A percentile compares a stretch with the other conserved stretches of the same genome.
Evolutionary conservation across 768 basidiomycete genomes (phyloP).

Genomic region (Suillus weaverae): DNA sequence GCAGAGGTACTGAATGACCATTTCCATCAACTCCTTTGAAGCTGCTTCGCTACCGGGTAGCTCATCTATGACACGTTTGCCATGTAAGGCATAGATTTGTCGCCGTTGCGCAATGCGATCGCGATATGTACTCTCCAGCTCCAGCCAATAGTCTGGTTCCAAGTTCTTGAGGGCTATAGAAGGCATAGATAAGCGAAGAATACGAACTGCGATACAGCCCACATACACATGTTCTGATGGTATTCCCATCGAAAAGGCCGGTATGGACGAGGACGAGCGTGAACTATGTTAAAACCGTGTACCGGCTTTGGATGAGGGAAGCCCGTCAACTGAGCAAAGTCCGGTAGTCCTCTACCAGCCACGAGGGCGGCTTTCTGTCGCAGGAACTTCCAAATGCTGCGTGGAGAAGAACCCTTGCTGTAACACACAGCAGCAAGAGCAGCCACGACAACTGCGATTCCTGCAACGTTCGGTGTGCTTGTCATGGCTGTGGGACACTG

Average conservation of each 20-base stretch:
- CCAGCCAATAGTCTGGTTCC: constrained; percentile 58
- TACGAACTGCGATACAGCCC: not conserved
- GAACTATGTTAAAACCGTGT: constrained; percentile 42
- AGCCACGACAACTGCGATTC: constrained; percentile 7
- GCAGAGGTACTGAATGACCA: constrained; percentile 57
- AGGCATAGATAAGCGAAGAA: not conserved
- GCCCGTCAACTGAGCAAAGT: constrained; percentile 46
- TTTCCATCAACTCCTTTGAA: constrained; percentile 53
- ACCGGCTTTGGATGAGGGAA: constrained; percentile 45
- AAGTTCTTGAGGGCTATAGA: constrained; percentile 43
- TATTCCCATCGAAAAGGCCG: constrained; percentile 58
- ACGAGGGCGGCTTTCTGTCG: constrained; percentile 2
- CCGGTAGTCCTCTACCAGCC: constrained; percentile 19
- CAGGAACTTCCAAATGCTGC: not conserved
- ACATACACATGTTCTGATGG: constrained; percentile 54
- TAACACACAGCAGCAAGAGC: constrained; percentile 8
- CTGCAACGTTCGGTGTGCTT: constrained; percentile 3
- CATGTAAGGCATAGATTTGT: constrained; percentile 38
- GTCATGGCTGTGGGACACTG: constrained; percentile 12
- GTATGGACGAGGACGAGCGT: constrained; percentile 49
- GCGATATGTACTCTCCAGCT: constrained; percentile 52
- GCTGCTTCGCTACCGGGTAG: constrained; percentile 50
- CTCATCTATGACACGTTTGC: constrained; percentile 42
- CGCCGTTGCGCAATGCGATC: constrained; percentile 44
- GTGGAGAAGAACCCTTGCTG: not conserved